Percentiles rank a stretch among this genome's conserved stretches.
phyloP scores from a whole-genome alignment of 106 monocot species.

The Gastrodia elata region DNA sequence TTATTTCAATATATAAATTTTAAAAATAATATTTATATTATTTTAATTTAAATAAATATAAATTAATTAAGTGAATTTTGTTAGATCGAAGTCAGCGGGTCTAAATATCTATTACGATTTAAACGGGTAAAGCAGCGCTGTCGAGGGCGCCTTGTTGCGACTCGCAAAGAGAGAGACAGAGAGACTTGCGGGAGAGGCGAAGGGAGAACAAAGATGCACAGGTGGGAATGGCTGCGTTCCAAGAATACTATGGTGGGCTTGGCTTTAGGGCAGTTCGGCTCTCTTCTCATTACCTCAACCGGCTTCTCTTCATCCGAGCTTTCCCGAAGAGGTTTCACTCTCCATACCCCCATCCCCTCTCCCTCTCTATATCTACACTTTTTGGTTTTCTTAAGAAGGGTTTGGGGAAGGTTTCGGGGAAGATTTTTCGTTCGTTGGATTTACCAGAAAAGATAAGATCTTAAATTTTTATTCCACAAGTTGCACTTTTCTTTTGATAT shows the following conservation, averaged over 20 bases:
- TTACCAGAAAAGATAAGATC: too few species aligned
- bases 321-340: constrained; percentile 33
- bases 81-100: too few species aligned
- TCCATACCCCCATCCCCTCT: background rate
- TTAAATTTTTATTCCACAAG: too few species aligned
- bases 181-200: background rate
- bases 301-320: constrained; percentile 69
- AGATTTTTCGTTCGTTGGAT: background rate
- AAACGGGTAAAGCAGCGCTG: too few species aligned
- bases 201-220: constrained; percentile 3
- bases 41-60: too few species aligned
- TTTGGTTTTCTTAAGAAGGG: background rate
- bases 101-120: too few species aligned
- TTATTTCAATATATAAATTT: too few species aligned
- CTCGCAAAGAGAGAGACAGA: background rate
- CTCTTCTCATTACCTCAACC: constrained; percentile 63
- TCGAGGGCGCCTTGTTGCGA: too few species aligned
- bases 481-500: too few species aligned
- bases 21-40: too few species aligned
- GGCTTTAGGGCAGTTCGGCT: constrained; percentile 54
- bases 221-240: constrained; percentile 16
- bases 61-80: too few species aligned
- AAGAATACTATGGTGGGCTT: constrained; percentile 37
- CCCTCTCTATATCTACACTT: background rate
- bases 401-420: background rate